These are phyloP conservation scores for Stemphylium beticola DNA, from an alignment of 2,329 filamentous ascomycete genomes.

Conservation along the genomic window DNA sequence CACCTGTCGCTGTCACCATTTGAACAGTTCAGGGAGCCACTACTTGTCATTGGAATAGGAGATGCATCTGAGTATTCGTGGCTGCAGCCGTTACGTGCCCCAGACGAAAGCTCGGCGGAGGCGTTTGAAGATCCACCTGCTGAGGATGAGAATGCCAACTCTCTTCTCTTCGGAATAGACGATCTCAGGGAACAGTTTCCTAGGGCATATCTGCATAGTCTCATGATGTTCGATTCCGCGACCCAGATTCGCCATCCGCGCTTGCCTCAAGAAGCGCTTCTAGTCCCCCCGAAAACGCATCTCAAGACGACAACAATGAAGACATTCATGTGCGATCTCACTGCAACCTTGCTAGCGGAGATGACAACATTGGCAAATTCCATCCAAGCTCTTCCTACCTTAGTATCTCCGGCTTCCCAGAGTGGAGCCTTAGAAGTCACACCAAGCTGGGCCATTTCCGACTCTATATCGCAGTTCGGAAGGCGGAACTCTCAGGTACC, in stretches of 20 bases:
- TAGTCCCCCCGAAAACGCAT: conserved; percentile 71
- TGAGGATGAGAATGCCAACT: conserved; percentile 40
- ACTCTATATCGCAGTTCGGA: conserved; percentile 30
- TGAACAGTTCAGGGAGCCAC: conserved; percentile 84
- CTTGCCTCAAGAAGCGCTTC: conserved; percentile 68
- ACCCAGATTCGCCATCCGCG: conserved; percentile 46
- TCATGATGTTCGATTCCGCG: conserved; percentile 79
- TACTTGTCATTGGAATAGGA: conserved; percentile 82
- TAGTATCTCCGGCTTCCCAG: conserved; percentile 60
- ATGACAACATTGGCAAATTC: conserved; percentile 57
- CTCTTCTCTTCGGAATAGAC: conserved; percentile 68
- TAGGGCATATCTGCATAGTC: conserved; percentile 76
- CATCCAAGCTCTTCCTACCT: conserved; percentile 62
- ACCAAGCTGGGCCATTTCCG: conserved; percentile 40
- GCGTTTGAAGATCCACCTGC: conserved; percentile 17
- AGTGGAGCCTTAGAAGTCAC: conserved; percentile 32
- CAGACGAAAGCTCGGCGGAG: conserved; percentile 12
- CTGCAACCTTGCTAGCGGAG: conserved; percentile 54
- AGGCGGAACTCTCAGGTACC: conserved; percentile 44
- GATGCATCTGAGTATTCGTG: conserved; percentile 71
- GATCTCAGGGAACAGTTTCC: conserved; percentile 74
- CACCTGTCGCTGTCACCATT: conserved; percentile 84
- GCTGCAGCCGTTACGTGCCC: conserved; percentile 52
- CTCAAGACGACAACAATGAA: conserved; percentile 74
- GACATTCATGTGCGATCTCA: conserved; percentile 54